These are phyloP conservation scores for Knufia fluminis DNA, from an alignment of 2,329 filamentous ascomycete genomes.

Conservation along the genomic window DNA sequence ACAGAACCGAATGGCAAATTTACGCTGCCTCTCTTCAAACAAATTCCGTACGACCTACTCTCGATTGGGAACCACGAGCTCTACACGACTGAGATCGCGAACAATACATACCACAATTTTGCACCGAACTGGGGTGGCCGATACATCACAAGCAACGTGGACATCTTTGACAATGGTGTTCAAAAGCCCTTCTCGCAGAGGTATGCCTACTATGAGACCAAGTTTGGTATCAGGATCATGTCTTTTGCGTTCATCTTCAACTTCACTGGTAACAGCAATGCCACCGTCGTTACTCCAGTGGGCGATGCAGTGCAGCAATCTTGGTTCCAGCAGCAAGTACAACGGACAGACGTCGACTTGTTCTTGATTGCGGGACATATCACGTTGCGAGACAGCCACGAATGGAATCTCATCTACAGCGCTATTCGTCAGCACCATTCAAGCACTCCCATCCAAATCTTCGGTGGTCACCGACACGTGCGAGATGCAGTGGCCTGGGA, in stretches of 20 bases:
- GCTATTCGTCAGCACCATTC: conserved; percentile 51
- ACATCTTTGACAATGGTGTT: conserved; percentile 38
- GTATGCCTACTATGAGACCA: conserved; percentile 44
- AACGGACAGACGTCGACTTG: conserved; percentile 48
- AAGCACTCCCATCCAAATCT: conserved; percentile 53
- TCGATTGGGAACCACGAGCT: conserved; percentile 57
- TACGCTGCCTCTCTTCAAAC: conserved; percentile 45
- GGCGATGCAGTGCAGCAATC: conserved; percentile 42
- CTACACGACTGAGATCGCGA: conserved; percentile 53
- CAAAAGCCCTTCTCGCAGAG: conserved; percentile 24
- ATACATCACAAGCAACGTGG: conserved; percentile 46
- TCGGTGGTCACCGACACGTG: conserved; percentile 57
- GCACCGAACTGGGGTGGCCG: conserved; percentile 48
- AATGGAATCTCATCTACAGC: conserved; percentile 43
- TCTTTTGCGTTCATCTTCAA: conserved; percentile 44
- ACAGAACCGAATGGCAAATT: conserved; percentile 48
- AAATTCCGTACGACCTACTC: conserved; percentile 45
- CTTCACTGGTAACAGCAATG: conserved; percentile 50
- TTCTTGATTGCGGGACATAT: conserved; percentile 59
- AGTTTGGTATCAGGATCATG: conserved; percentile 43
- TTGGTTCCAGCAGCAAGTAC: conserved; percentile 54
- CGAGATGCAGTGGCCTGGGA: conserved; percentile 59
- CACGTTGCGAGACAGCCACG: conserved; percentile 42
- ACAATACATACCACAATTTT: conserved; percentile 52
- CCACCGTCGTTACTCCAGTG: conserved; percentile 51